These are phyloP conservation scores for Aspergillus heteromorphus DNA, from an alignment of 495 filamentous ascomycete species.

Conservation along the genomic window DNA sequence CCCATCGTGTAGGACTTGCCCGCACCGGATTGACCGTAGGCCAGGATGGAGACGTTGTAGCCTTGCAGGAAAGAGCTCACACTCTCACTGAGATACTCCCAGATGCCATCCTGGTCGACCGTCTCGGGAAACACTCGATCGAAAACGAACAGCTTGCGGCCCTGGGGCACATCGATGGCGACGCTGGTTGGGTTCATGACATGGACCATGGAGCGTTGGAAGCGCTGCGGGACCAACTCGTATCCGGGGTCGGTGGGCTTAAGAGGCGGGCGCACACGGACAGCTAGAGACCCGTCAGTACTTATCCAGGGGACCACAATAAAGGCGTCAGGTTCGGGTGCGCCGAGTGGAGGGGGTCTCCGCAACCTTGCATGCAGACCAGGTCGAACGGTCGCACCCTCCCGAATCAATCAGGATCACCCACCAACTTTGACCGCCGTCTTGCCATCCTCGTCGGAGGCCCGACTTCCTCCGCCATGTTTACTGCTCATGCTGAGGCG, in stretches of 20 bases:
- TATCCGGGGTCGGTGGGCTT: constrained; percentile 80
- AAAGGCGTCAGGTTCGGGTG: background rate
- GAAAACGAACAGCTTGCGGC: constrained; percentile 91
- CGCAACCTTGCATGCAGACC: background rate
- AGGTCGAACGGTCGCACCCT: background rate
- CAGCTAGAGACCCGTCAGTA: constrained; percentile 51
- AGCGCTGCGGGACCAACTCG: constrained; percentile 92
- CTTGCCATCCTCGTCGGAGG: constrained; percentile 88
- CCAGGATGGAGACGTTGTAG: constrained; percentile 97
- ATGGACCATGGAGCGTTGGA: constrained; percentile 89
- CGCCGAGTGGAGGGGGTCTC: background rate
- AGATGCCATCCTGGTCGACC: constrained; percentile 80
- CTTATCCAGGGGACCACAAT: background rate
- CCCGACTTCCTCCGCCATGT: constrained; percentile 72
- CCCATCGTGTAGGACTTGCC: constrained; percentile 99
- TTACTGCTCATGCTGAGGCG: constrained; percentile 85
- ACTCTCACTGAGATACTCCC: constrained; percentile 91
- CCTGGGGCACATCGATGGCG: constrained; percentile 83
- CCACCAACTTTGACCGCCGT: constrained; percentile 99
- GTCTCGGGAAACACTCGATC: constrained; percentile 89
- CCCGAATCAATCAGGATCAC: constrained; percentile 20
- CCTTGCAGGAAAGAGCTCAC: constrained; percentile 88
- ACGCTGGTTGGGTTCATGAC: constrained; percentile 79
- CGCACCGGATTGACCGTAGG: constrained; percentile 99
- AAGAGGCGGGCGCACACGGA: constrained; percentile 89